Evolutionary conservation across 2,329 filamentous ascomycete species (phyloP), one percentile per base, ranked within the genome.

Genomic region (Trichoderma asperellum): DNA sequence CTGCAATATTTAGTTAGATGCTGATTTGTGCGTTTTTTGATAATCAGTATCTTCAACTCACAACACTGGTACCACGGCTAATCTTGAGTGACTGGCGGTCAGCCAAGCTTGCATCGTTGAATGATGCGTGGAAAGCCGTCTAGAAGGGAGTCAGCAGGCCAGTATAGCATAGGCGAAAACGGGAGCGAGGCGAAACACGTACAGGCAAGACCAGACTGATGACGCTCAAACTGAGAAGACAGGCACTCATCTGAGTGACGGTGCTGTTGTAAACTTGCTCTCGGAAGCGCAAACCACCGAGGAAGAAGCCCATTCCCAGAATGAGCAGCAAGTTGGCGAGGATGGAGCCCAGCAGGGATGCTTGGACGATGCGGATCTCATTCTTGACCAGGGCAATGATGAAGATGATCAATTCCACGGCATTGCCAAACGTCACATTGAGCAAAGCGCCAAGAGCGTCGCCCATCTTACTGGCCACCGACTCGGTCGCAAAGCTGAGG

Each of bases 261-360:
- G 93, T 97, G 81, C 90, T 96, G 81, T 97, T 97, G 82, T 97
- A 97, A 72, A 97, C 90, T 83, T 97, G 94, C 82, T 97, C 94
- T 77, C 92, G 91, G 79, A 89, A 97, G 72, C 93, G 90, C 67
- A 97, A 83, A 72, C 94, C 94, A 76, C 94, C 94, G 29, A 96
- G 82, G 64, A 97, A 86, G 79, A 97, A 97, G 69, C 90, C 90
- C 93, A 97, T 97, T 76, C 94, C 94, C 74, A 97, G 82, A 76
- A 97, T 97, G 71, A 97, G 86, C 29, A 97, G 85, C 68, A 97
- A 81, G 76, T 97, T 97, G 72, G 94, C 91, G 73, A 97, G 83
- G 74, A 97, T 97, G 1, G 93, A 97, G 53, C 94, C 94, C 35
- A 97, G 85, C 62, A 97, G 83, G 0, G 94, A 96, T 16, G 94